phyloP scores from a whole-genome alignment of 2,329 filamentous ascomycete genomes.

The Colletotrichum aenigma region DNA sequence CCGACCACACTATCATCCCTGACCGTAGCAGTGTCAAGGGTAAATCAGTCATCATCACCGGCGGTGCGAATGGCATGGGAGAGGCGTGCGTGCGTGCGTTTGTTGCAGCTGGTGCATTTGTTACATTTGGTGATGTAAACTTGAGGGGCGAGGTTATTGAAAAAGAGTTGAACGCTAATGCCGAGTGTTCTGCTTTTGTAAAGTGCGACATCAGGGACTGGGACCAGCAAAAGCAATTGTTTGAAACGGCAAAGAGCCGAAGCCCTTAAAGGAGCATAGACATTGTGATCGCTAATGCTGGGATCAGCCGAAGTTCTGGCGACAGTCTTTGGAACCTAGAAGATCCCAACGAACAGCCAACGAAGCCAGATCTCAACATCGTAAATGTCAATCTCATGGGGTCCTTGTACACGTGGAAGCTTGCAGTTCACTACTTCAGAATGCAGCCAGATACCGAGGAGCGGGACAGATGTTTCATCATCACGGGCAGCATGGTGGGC shows the following conservation, averaged over 20 bases:
- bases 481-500: constrained; percentile 51
- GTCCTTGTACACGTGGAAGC: constrained; percentile 48
- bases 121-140: constrained; percentile 44
- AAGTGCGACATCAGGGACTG: constrained; percentile 47
- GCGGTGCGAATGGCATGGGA: constrained; percentile 49
- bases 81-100: constrained; percentile 39
- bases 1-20: constrained; percentile 36
- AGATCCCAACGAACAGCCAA: constrained; percentile 29
- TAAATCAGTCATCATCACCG: constrained; percentile 52
- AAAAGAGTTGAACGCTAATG: constrained; percentile 31
- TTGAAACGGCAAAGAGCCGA: constrained; percentile 39
- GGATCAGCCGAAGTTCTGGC: constrained; percentile 39
- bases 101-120: constrained; percentile 39
- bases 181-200: constrained; percentile 32
- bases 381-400: constrained; percentile 45
- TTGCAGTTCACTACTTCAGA: constrained; percentile 51
- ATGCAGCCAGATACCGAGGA: constrained; percentile 39
- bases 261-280: constrained; percentile 45
- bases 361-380: constrained; percentile 45
- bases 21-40: constrained; percentile 41
- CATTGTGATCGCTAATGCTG: constrained; percentile 52
- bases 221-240: constrained; percentile 45
- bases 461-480: constrained; percentile 51
- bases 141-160: constrained; percentile 35
- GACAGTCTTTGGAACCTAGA: constrained; percentile 43